Base-by-base conservation (phyloP, 2,329 filamentous ascomycete genomes). In the Cladosporium sp. region DNA sequence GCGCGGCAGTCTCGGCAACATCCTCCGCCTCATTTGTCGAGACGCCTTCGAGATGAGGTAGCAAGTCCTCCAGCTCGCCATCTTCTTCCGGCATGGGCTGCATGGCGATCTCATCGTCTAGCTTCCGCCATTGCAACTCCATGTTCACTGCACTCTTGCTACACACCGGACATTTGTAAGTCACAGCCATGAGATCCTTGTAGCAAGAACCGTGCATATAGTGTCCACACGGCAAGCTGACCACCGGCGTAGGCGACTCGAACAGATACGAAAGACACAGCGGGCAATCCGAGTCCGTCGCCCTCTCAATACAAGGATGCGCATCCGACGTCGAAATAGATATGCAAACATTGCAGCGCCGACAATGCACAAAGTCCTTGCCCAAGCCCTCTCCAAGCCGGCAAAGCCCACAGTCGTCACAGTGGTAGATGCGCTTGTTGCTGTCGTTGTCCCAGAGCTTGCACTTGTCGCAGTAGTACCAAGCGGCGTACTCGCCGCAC, bases 251-350 rank as follows among this genome's bases (percentile, higher is more conserved):
- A 2, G 91, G 90, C 10, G 94, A 97, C 2, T 91, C 96, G 77
- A 98, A 98, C 83, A 99, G 91, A 76, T 97, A 97, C 67, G 97
- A 93, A 69, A 93, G 91, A 77, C 95, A 99, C 65, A 99, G 97
- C 5, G 95, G 95, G 76, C 95, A 99, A 75, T 98, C 91, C 75
- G 93, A 96, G 75, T 99, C 93, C 34, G 92, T 97, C 10, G 93
- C 93, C 58, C 92, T 87, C 78, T 98, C 95, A 70, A 98, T 94
- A 75, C 95, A 99, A 71, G 92, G 93, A 81, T 99, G 95, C 7
- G 90, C 91, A 49, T 86, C 88, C 73, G 92, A 89, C 65, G 93
- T 92, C 2, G 90, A 88, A 70, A 97, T 97, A 8, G 92, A 91
- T 73, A 98, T 95, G 80, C 95, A 99, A 28, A 96, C 93, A 72